Conservation (phyloP, 208 protist species). For the Leishmania aethiopica region DNA sequence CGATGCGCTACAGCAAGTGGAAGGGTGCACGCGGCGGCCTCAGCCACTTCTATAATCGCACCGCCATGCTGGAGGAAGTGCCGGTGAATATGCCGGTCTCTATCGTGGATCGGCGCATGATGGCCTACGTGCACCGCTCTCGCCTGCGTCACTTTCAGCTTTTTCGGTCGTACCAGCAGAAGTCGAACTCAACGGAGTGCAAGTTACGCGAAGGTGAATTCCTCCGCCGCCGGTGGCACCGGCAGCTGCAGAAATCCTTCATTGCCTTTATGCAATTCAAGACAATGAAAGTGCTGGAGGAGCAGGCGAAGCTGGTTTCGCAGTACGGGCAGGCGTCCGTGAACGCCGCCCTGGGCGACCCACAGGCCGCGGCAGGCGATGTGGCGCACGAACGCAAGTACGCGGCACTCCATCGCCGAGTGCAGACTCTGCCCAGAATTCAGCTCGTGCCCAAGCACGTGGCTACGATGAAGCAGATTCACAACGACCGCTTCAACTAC, state of each 20-base stretch:
- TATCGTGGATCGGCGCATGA: slow-evolving; percentile 83
- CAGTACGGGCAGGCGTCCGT: slow-evolving; percentile 87
- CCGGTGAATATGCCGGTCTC: slow-evolving; percentile 69
- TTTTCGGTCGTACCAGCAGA: slow-evolving; percentile 90
- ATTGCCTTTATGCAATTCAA: slow-evolving; percentile 92
- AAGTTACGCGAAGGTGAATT: slow-evolving; percentile 88
- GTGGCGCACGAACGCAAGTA: slow-evolving; percentile 50
- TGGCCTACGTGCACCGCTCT: slow-evolving; percentile 88
- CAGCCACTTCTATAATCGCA: slow-evolving; percentile 89
- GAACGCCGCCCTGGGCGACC: slow-evolving; percentile 83
- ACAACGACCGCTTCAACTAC: slow-evolving; percentile 93
- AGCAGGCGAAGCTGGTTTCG: slow-evolving; percentile 85
- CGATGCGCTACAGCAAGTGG: slow-evolving; percentile 88
- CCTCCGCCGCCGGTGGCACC: slow-evolving; percentile 83
- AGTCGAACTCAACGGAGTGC: slow-evolving; percentile 84
- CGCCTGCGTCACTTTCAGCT: slow-evolving; percentile 86
- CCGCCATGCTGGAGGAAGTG: slow-evolving; percentile 82
- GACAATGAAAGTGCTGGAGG: slow-evolving; percentile 91
- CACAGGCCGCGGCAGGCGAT: slow-evolving; percentile 28
- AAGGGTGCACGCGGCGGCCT: slow-evolving; percentile 73
- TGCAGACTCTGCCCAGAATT: slow-evolving; percentile 67
- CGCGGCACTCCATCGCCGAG: slow-evolving; percentile 52
- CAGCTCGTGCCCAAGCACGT: slow-evolving; percentile 87
- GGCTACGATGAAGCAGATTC: slow-evolving; percentile 92
- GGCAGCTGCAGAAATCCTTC: slow-evolving; percentile 86